Base-by-base conservation (phyloP, 2,329 filamentous ascomycete species). In the Tolypocladium endophyticum region DNA sequence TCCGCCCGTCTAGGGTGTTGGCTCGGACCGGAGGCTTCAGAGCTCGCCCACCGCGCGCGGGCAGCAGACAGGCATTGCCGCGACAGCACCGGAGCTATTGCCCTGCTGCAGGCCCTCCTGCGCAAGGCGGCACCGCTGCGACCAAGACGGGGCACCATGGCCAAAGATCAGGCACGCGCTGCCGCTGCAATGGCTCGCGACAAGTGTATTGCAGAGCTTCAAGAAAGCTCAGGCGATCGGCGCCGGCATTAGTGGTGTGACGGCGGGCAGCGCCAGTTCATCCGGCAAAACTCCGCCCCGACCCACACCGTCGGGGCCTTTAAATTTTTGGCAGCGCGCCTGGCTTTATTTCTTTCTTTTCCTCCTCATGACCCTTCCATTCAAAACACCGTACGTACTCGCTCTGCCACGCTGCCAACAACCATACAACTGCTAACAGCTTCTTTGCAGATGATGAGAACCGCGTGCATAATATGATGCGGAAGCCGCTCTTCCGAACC, bases 381-480 rank as follows among this genome's bases (percentile, higher is more conserved):
- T 97, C 95, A 96, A 95, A 88, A 87, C 87, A 85, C 90, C 81
- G 92, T 97, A 81, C 84, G 92, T 85, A 7, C 50, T 59, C 61
- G 47, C 56, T 12, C 55, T 58, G 11, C 55, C 65, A 64, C 63
- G 62, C 66, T 60, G 45, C 59, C 59, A 60, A 58, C 57, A n/a
- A 35, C 60, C 33, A 35, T 9, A 18, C n/a, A 20, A 14, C 58
- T 53, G 59, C 73, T 78, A 70, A 77, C 68, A 58, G 66, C 65
- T 62, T 56, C 57, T 56, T 57, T 61, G 3, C 71, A 97, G 92
- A 95, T 97, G 93, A 99, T 97, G 94, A 99, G 96, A 96, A 90
- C 90, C 85, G 90, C 86, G 93, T 97, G 94, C 87, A 86, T 76
- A 80, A 86, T 86, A 90, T 96, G 94, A 97, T 81, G 80, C 74